Conservation (phyloP, 148 eudicot species). For the Vaccinium vitisidaea region DNA sequence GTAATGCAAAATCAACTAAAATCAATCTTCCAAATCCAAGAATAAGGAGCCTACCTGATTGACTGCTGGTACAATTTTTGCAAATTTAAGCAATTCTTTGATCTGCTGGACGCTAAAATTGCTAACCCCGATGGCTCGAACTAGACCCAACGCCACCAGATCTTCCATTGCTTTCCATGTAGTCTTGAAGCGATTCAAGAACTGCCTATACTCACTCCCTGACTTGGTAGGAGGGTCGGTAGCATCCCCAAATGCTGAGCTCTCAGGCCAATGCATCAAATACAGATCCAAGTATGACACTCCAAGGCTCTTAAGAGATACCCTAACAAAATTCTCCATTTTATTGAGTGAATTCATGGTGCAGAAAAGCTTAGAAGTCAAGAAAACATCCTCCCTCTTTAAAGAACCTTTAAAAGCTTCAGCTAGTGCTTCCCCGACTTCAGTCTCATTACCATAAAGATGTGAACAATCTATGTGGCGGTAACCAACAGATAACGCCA, state of each 20-base stretch:
- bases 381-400: slow-evolving; percentile 32
- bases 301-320: slow-evolving; percentile 34
- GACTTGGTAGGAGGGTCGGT: slow-evolving; percentile 35
- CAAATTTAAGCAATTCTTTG: slow-evolving; percentile 33
- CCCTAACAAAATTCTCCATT: slow-evolving; percentile 34
- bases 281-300: slow-evolving; percentile 38
- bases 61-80: slow-evolving; percentile 33
- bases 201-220: slow-evolving; percentile 32
- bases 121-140: slow-evolving; percentile 35
- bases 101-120: slow-evolving; percentile 29
- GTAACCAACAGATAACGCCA: slow-evolving; percentile 27
- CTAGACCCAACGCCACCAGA: slow-evolving; percentile 31
- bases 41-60: slow-evolving; percentile 27
- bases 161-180: slow-evolving; percentile 35
- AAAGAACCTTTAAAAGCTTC: slow-evolving; percentile 28
- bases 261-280: slow-evolving; percentile 42
- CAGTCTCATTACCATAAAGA: slow-evolving; percentile 35
- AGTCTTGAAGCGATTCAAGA: slow-evolving; percentile 27
- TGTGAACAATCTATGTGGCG: slow-evolving; percentile 37
- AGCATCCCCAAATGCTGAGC: slow-evolving; percentile 34
- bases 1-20: neutral
- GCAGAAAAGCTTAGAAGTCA: slow-evolving; percentile 31
- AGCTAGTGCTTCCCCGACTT: slow-evolving; percentile 33
- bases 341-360: slow-evolving; percentile 36
- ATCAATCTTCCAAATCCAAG: neutral